Evolutionary conservation across 148 eudicot genomes (phyloP).

Genomic region (Gaultheria prostrata): DNA sequence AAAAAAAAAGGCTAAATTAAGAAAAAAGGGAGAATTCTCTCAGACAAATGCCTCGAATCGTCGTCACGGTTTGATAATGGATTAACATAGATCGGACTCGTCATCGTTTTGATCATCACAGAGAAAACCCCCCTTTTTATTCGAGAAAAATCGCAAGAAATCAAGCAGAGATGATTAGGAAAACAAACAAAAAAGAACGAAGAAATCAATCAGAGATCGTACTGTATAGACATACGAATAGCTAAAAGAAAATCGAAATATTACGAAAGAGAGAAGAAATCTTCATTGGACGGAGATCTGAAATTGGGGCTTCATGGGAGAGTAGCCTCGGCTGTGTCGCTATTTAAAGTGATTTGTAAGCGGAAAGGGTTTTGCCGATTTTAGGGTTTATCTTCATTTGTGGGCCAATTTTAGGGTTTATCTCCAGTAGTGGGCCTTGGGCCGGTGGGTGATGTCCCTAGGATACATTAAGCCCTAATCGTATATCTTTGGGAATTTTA

Average conservation of each 20-base stretch:
- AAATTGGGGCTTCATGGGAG: neutral
- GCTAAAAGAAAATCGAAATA: neutral
- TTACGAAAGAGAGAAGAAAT: neutral
- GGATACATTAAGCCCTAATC: neutral
- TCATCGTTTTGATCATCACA: constrained; percentile 5
- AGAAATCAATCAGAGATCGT: neutral
- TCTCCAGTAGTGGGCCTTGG: neutral
- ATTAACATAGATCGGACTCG: constrained; percentile 5
- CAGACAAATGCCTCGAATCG: constrained; percentile 6
- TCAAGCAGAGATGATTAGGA: neutral
- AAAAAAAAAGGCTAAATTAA: neutral
- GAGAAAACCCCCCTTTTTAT: neutral
- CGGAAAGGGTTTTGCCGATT: neutral
- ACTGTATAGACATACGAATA: neutral
- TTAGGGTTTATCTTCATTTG: neutral
- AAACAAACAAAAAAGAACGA: neutral
- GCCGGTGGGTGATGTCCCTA: neutral
- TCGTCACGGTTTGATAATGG: neutral
- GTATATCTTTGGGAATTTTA: neutral
- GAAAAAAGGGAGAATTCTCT: neutral
- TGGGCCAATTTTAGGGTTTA: neutral
- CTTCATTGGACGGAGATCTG: neutral
- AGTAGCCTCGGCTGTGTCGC: neutral
- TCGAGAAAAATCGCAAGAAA: neutral
- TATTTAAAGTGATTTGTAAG: neutral